phyloP scores from a whole-genome alignment of 2,329 filamentous ascomycete genomes.

The Meredithiella fracta region DNA sequence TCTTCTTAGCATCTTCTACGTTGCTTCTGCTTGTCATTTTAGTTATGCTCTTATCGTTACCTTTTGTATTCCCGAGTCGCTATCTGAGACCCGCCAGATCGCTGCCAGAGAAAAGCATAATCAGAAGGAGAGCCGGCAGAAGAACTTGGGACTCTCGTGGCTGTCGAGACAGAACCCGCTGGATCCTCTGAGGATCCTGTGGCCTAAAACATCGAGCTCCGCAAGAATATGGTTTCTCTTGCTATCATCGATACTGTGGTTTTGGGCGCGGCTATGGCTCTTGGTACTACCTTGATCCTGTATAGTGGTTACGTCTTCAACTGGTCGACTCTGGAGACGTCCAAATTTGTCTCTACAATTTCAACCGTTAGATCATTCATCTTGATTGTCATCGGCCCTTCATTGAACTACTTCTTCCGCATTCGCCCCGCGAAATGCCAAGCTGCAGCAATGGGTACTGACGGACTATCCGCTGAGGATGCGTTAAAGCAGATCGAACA shows the following conservation, averaged over 20 bases:
- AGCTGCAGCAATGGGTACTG: slow-evolving; percentile 21
- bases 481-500: slow-evolving; percentile 12
- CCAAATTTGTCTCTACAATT: slow-evolving; percentile 63
- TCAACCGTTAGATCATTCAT: slow-evolving; percentile 61
- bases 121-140: slow-evolving; percentile 22
- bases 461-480: slow-evolving; percentile 1
- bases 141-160: slow-evolving; percentile 17
- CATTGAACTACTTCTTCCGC: slow-evolving; percentile 61
- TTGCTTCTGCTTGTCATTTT: slow-evolving; percentile 54
- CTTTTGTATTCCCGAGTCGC: slow-evolving; percentile 66
- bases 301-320: slow-evolving; percentile 68
- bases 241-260: slow-evolving; percentile 67
- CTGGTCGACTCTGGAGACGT: slow-evolving; percentile 70
- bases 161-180: slow-evolving; percentile 46
- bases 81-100: slow-evolving; percentile 56
- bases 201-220: slow-evolving; percentile 35
- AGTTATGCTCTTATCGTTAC: slow-evolving; percentile 57
- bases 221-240: slow-evolving; percentile 68
- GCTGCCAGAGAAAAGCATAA: slow-evolving; percentile 52
- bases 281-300: slow-evolving; percentile 63
- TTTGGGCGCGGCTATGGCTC: slow-evolving; percentile 64
- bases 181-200: slow-evolving; percentile 48
- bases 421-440: slow-evolving; percentile 26
- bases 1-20: slow-evolving; percentile 70
- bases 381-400: slow-evolving; percentile 58